These are phyloP conservation scores for Fraxinus paxiana DNA, from an alignment of 305 asterid species.

Conservation along the genomic window DNA sequence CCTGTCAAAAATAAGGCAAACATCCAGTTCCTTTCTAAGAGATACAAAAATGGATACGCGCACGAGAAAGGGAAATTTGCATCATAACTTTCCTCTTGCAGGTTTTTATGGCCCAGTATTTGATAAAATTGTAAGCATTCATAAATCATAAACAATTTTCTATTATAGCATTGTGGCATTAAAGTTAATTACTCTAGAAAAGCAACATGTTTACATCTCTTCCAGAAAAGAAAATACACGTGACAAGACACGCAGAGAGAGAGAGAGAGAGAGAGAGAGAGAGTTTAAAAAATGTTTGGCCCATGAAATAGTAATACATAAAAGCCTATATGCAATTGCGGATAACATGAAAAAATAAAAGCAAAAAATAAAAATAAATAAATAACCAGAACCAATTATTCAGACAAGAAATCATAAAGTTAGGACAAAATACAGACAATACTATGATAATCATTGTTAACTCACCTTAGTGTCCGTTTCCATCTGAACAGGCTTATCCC, in stretches of 20 bases:
- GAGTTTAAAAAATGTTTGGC: neutral
- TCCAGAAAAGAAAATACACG: neutral
- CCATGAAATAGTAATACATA: neutral
- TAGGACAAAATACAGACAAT: neutral
- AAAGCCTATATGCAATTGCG: neutral
- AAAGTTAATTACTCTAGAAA: neutral
- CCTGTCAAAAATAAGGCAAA: neutral
- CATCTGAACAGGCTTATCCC: constrained; percentile 63
- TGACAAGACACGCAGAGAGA: neutral
- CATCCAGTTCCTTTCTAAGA: neutral
- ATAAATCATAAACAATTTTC: neutral
- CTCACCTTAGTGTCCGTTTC: constrained; percentile 75
- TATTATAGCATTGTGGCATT: neutral
- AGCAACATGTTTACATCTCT: neutral
- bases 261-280: neutral
- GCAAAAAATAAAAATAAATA: too few species aligned
- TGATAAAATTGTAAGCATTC: neutral
- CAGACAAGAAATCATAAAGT: neutral
- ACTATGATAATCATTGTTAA: neutral
- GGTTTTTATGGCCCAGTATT: neutral
- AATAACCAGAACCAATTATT: neutral
- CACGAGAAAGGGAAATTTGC: neutral
- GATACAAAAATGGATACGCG: neutral
- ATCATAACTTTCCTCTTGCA: neutral
- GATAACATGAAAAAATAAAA: neutral